Evolutionary conservation across 805 yeast genomes (phyloP), one percentile per base, ranked within the genome.

Genomic region (Schwanniomyces polymorphus): DNA sequence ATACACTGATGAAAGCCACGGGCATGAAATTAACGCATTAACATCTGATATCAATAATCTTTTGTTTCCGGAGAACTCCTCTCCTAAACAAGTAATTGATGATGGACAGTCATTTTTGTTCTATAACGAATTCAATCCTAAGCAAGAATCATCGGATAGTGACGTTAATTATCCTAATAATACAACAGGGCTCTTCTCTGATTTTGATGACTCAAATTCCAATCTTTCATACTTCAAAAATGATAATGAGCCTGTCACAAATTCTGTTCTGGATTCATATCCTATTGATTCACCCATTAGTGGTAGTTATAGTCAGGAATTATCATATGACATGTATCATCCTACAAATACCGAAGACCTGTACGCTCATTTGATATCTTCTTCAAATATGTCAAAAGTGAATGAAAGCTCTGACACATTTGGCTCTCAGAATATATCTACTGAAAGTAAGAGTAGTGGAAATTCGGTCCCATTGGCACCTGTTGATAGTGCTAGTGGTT

Each of bases 241-340:
- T 31, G 6, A 14, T 11, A 16, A 31, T 5, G 43, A 21, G 5
- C 17, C 43, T 28, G 5, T 26, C 6, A 7, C 17, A 27, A 29
- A 14, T 21, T 37, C 39, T 12, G 12, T 37, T 37, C 39, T 39
- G 17, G 44, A 21, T 11, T 57, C 58, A n/a, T 58, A 58, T 44
- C 61, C 63, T 12, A 25, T 53, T 18, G 51, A 47, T 40, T 51
- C 52, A 10, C 59, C 56, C 3, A 47, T 51, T 17, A 50, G 35
- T 12, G 35, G 35, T 3, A 31, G 21, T 14, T 31, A 23, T n/a
- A n/a, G 27, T 21, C 39, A 23, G 12, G 27, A 37, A n/a, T 3
- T 23, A 8, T 6, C 27, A 7, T 21, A 37, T 10, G 39, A 21
- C 21, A 26, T 21, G 5, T 37, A 18, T 21, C 4, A 12, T 11